A percentile compares a stretch with the other conserved stretches of the same genome.
These are phyloP conservation scores for Nothomitra cinnamomea DNA, from an alignment of 2,329 filamentous ascomycete species.

Conservation along the genomic window DNA sequence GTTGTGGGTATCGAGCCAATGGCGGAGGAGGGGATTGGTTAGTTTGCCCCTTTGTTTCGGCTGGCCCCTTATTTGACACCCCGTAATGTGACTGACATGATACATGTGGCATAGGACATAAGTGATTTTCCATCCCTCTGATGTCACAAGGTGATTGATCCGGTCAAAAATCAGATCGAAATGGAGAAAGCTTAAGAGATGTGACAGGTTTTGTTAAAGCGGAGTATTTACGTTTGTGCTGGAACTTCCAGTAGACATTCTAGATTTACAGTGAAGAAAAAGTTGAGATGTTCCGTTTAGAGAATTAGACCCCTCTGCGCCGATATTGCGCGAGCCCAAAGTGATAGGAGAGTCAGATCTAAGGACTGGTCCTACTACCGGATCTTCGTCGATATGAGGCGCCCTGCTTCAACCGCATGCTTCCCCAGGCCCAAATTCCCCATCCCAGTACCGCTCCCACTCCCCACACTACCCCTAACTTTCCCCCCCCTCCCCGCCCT, in stretches of 20 bases:
- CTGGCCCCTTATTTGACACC: neutral
- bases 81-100: neutral
- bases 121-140: neutral
- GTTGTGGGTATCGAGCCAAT: slow-evolving; percentile 41
- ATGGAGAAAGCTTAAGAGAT: too few relatives aligned
- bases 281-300: neutral
- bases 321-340: neutral
- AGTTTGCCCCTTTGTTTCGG: slow-evolving; percentile 12
- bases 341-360: too few relatives aligned
- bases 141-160: too few relatives aligned
- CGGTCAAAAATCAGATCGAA: too few relatives aligned
- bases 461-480: neutral
- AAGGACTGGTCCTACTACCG: too few relatives aligned
- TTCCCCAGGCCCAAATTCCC: too few relatives aligned
- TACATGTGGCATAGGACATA: neutral
- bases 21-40: slow-evolving; percentile 42
- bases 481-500: slow-evolving; percentile 3
- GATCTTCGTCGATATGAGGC: too few relatives aligned
- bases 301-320: neutral
- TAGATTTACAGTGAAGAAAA: neutral
- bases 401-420: too few relatives aligned
- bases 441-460: too few relatives aligned
- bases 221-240: neutral
- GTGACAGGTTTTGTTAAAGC: neutral
- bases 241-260: neutral